Percentiles rank a stretch among this genome's conserved stretches.
Conservation (phyloP, 2,329 filamentous ascomycete genomes). For the Fusarium sp. region DNA sequence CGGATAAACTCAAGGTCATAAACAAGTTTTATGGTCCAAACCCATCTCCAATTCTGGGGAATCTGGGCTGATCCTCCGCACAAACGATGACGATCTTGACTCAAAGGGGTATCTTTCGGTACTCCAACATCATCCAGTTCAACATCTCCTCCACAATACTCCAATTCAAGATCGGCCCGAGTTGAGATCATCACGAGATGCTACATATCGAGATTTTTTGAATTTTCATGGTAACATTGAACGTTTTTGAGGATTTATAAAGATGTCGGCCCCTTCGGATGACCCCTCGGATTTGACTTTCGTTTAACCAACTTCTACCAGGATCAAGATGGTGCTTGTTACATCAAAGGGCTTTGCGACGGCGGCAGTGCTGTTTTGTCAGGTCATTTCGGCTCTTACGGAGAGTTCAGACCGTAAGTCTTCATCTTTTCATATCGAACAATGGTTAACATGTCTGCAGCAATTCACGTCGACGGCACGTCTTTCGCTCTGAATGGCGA, state of each 20-base stretch:
- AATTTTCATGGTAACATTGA: not conserved
- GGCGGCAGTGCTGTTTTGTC: not conserved
- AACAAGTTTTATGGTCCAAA: not conserved
- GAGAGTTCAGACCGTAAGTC: slow-evolving; percentile 3
- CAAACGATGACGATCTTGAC: slow-evolving; percentile 7
- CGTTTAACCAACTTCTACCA: not conserved
- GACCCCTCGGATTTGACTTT: not conserved
- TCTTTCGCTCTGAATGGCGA: slow-evolving; percentile 69
- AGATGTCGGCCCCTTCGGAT: not conserved
- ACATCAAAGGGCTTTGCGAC: not conserved
- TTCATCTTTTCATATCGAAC: not conserved
- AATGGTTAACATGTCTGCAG: slow-evolving; percentile 48
- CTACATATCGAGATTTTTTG: not conserved
- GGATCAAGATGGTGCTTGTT: slow-evolving; percentile 9
- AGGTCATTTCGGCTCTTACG: not conserved
- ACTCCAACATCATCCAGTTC: not conserved
- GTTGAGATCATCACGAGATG: not conserved
- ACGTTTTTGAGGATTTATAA: not conserved
- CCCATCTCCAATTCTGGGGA: not conserved
- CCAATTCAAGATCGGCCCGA: slow-evolving; percentile 21
- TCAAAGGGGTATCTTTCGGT: slow-evolving; percentile 14
- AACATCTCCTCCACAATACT: slow-evolving; percentile 4
- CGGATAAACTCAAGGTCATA: slow-evolving; percentile 11
- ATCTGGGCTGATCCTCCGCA: slow-evolving; percentile 19
- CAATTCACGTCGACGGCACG: slow-evolving; percentile 63